Base-by-base conservation (phyloP, 2,329 filamentous ascomycete species). In the Ceratocystis colombiana region DNA sequence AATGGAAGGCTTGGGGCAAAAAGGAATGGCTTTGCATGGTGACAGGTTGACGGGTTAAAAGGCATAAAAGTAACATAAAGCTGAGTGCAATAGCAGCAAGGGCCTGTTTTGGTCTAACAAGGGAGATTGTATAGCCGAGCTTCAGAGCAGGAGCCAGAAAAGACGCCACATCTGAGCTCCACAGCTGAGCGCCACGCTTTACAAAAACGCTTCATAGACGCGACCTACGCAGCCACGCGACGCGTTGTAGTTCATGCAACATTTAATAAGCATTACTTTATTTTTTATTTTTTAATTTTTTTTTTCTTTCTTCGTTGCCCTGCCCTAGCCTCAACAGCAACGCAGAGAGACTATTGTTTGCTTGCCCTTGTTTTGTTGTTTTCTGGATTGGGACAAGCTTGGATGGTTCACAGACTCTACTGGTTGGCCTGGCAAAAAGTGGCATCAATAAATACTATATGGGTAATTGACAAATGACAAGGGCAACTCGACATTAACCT, bases 371-470 rank as follows among this genome's bases (percentile, higher is more conserved):
- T 44, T 55, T 44, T 64, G 22, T 20, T 33, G 48, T 64, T 10
- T 37, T 64, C 37, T 48, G 4, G 28, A 57, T 55, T 64, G 30
- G 28, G 55, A 59, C 10, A 59, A 59, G 55, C 55, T 33, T 8
- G 15, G 28, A 33, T n/a, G 17, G 55, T 8, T 59, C 55, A 37
- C 55, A 59, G 30, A 37, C 28, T 57, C 53, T 28, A n/a, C 30
- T 33, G 55, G 55, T 59, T 59, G 55, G 55, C 55, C 55, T 59
- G 55, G 55, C 55, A 59, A 59, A 59, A 59, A 59, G 55, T 59
- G 30, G 55, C 55, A 59, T 37, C 55, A 30, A 25, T n/a, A 15
- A n/a, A 25, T n/a, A 15, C n/a, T 59, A 28, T 33, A 37, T 57
- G 22, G 12, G 25, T 25, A 57, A 53, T 53, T 17, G 22, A 12